phyloP scores from a whole-genome alignment of 257 asterid species.

The Linaria vulgaris region DNA sequence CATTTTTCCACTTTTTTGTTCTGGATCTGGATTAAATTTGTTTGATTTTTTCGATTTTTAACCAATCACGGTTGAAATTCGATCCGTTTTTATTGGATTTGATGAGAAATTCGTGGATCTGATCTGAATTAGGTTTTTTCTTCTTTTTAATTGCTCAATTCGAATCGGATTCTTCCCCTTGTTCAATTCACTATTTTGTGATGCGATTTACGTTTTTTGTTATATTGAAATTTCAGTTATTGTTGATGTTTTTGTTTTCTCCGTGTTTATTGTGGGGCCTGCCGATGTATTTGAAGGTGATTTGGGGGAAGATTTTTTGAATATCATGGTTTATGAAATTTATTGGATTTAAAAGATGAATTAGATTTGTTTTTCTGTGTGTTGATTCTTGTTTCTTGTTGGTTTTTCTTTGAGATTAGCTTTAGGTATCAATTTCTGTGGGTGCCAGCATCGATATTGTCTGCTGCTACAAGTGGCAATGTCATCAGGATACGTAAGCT shows the following conservation, averaged over 20 bases:
- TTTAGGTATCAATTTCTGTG: constrained; percentile 14
- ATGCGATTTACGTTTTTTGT: too few relatives aligned
- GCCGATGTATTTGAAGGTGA: too few relatives aligned
- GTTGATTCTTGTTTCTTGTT: neutral
- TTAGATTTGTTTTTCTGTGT: neutral
- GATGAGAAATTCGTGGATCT: constrained; percentile 13
- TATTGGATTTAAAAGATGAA: neutral
- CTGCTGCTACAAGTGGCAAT: constrained; percentile 32
- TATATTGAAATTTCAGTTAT: too few relatives aligned
- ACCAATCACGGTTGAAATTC: neutral
- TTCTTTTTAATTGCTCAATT: too few relatives aligned
- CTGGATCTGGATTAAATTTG: neutral
- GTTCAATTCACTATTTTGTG: too few relatives aligned
- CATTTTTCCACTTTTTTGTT: constrained; percentile 9
- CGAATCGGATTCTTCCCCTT: too few relatives aligned
- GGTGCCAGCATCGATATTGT: constrained; percentile 18
- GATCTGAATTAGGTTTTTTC: neutral
- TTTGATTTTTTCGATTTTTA: neutral
- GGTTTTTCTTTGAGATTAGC: constrained; percentile 16
- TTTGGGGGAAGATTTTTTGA: too few relatives aligned
- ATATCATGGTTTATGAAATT: too few relatives aligned
- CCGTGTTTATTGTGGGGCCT: too few relatives aligned
- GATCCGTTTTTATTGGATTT: too few relatives aligned
- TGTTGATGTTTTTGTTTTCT: too few relatives aligned
- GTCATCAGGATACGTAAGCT: constrained; percentile 49